Evolutionary conservation across 352 stramenopile species (phyloP), one percentile per base, ranked within the genome.

Genomic region (Pythium sp.): DNA sequence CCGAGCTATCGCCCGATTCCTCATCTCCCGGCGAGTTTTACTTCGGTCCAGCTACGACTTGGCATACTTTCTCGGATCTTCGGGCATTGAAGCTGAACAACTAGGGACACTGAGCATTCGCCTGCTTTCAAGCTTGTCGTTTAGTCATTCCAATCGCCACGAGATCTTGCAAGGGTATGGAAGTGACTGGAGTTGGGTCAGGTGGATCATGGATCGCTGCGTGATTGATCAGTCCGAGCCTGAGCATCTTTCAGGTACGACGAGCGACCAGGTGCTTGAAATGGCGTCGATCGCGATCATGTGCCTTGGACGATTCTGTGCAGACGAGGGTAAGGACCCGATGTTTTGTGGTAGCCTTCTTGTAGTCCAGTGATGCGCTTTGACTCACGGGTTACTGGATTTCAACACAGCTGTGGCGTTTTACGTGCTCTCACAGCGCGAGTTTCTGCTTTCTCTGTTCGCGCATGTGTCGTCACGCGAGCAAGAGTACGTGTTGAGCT

Each of bases 11-110:
- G 20, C 32, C 34, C 66, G 66, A n/a, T 71, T 71, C n/a, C 28
- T 67, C 2, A 57, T 62, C 18, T 46, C 66, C 57, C 54, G 58
- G 9, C 66, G 59, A 18, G 32, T 71, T 58, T 41, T 67, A 18
- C 38, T 71, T 14, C 66, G 66, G 2, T 64, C 59, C 5, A 62
- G 59, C 53, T 71, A 71, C 28, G 66, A 71, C 46, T 54, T 71
- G 51, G 30, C 12, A 6, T 71, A 71, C 32, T 71, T 71, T 28
- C 24, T 71, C 2, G 60, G 59, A 0, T 46, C 66, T 3, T 55
- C 59, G 9, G 66, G 58, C 18, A 46, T 58, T 15, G 26, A 34
- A 47, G 53, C 59, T 8, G 32, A 57, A 18, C 38, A 6, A 7
- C 36, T 67, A 24, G 59, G 26, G 4, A n/a, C 32, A 0, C 28